phyloP scores from a whole-genome alignment of 768 basidiomycete genomes.

The Leccinum fibrillosum region DNA sequence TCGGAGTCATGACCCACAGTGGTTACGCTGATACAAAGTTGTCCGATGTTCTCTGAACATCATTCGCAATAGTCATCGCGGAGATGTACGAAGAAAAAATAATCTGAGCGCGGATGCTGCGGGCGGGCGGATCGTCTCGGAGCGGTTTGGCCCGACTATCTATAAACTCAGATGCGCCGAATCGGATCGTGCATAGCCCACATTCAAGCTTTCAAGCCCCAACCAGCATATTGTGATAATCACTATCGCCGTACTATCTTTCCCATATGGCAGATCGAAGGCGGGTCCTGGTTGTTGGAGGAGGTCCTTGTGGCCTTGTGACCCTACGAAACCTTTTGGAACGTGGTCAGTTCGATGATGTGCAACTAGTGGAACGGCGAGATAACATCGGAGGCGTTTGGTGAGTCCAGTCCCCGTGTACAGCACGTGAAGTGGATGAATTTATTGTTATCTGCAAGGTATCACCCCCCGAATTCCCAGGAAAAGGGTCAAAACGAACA shows the following conservation, averaged over 20 bases:
- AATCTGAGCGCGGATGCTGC: background rate
- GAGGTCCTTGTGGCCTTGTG: constrained; percentile 47
- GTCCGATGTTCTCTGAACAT: background rate
- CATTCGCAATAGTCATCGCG: background rate
- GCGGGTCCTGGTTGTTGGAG: constrained; percentile 43
- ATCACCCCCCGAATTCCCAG: constrained; percentile 2
- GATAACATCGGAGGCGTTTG: constrained; percentile 51
- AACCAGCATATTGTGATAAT: background rate
- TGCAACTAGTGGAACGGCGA: constrained; percentile 44
- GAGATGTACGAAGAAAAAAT: background rate
- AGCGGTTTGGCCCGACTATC: background rate
- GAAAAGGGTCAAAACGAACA: background rate
- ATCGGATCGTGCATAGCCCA: background rate
- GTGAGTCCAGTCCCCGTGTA: constrained; percentile 26
- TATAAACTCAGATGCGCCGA: background rate
- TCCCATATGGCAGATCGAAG: constrained; percentile 3
- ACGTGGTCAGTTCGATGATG: constrained; percentile 39
- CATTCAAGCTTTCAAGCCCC: background rate
- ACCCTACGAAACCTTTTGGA: constrained; percentile 46
- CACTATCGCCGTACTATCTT: background rate
- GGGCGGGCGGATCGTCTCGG: background rate
- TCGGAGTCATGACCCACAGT: background rate
- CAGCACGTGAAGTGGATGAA: background rate
- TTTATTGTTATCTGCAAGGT: constrained; percentile 4
- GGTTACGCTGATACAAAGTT: background rate